Percentiles rank a stretch among this genome's conserved stretches.
phyloP scores from a whole-genome alignment of 108 stramenopile species.

The Skeletonema potamos region DNA sequence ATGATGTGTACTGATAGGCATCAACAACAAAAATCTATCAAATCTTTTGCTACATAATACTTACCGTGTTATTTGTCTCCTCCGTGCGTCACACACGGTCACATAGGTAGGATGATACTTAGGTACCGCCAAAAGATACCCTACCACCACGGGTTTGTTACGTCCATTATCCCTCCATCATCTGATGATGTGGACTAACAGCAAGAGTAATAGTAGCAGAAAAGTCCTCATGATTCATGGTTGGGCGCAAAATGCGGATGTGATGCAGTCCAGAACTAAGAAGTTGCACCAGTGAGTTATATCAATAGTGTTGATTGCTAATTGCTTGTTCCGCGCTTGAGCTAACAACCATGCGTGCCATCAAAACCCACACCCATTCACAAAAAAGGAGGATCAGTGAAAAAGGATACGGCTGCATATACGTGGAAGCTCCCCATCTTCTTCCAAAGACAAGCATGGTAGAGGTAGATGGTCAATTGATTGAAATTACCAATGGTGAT shows the following conservation, averaged over 20 bases:
- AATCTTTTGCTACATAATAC: too few relatives aligned
- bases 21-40: too few relatives aligned
- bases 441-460: conserved; percentile 42
- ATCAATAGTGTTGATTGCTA: not conserved
- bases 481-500: conserved; percentile 29
- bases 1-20: not conserved
- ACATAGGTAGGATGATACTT: too few relatives aligned
- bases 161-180: too few relatives aligned
- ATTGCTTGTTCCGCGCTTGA: not conserved
- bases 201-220: not conserved
- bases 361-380: not conserved
- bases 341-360: not conserved
- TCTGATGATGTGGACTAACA: not conserved
- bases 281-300: conserved; percentile 41
- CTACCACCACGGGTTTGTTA: not conserved
- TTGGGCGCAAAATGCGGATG: conserved; percentile 57
- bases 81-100: not conserved
- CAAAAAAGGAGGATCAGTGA: conserved; percentile 28
- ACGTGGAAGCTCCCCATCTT: conserved; percentile 48
- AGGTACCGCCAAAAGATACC: not conserved
- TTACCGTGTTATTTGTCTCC: too few relatives aligned
- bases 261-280: conserved; percentile 42
- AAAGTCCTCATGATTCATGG: conserved; percentile 49
- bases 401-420: conserved; percentile 51
- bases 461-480: conserved; percentile 20